Evolutionary conservation across 208 protist genomes (phyloP), one percentile per base, ranked within the genome.

Genomic region (Leishmania martiniquensis): DNA sequence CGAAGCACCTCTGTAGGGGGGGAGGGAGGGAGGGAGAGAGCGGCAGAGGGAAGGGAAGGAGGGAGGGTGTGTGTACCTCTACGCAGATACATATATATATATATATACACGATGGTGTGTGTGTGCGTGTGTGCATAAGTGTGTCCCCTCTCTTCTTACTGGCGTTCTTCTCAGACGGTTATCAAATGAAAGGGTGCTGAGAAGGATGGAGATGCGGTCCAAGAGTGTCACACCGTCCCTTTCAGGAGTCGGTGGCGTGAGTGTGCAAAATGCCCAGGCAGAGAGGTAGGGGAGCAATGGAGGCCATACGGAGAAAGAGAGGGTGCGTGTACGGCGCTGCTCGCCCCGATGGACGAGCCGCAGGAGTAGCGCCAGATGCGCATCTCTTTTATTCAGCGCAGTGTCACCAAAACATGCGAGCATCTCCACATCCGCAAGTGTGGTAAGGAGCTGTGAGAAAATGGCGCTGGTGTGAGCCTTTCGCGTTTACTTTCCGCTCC

Each of bases 21-120:
- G 60, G 7, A 42, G 32, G 4, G 32, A 17, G 34, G 44, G 60
- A 4, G 34, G 44, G 37, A 12, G 5, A 20, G 5, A 45, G 34
- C 4, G 4, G 25, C 29, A 37, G 17, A 29, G 29, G 44, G 15
- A 39, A 29, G 15, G 34, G 6, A 22, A n/a, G 65, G 25, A 69
- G 42, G 42, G 42, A 69, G 42, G 42, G 42, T 34, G 67, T 72
- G 52, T 51, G 52, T 73, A 34, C 54, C 42, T 66, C 42, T 66
- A 39, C 34, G 49, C 15, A 25, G 71, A 29, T 72, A 39, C 49
- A 51, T 54, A 37, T 51, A 32, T 47, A 34, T 29, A 32, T 72
- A 4, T 55, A 13, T 72, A 25, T 72, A 32, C 34, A 32, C 55
- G 7, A 32, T 72, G 68, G 9, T 70, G 67, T 57, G 67, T 44